Evolutionary conservation across 345 rosid species (phyloP), one percentile per base, ranked within the genome.

Genomic region (Combretum micranthum): DNA sequence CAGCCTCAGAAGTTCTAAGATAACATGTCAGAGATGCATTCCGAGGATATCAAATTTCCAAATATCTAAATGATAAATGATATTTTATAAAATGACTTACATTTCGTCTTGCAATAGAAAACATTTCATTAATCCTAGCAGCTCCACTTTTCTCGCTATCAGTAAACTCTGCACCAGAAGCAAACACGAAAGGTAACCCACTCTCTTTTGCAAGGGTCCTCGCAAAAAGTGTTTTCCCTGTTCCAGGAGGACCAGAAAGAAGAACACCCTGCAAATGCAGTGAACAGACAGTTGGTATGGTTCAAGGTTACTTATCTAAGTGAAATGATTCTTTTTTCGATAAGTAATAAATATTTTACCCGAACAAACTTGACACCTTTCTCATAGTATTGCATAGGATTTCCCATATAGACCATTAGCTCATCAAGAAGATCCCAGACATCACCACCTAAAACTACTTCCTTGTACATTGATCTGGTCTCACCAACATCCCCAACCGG

Each of bases 341-440:
- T 51, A 48, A 55, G 18, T 45, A 42, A 42, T 37, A 48, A 42
- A 65, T 58, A 20, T 26, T 44, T 75, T 92, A 92, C 98, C 93
- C 96, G 85, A 74, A 88, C 98, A 64, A 92, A 88, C 65, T 78
- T 70, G 65, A 92, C 96, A 18, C 64, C 87, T 69, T 74, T 84
- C 63, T 92, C 96, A 71, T 84, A 88, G 76, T 92, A 88, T 26
- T 84, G 85, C 95, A 86, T 84, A 61, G 98, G 96, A 67, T 88
- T 92, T 23, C 87, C 78, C 96, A 92, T 88, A 73, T 92, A 88
- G 51, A 83, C 78, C 96, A 88, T 92, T 63, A 92, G 77, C 66
- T 92, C 98, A 77, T 92, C 96, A 42, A 92, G 90, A 64, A 92
- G 90, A 80, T 86, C 95, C 98, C 98, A 92, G 48, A 88, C 95